Base-by-base conservation (phyloP, 352 stramenopile genomes). In the Phytophthora chlamydospora region DNA sequence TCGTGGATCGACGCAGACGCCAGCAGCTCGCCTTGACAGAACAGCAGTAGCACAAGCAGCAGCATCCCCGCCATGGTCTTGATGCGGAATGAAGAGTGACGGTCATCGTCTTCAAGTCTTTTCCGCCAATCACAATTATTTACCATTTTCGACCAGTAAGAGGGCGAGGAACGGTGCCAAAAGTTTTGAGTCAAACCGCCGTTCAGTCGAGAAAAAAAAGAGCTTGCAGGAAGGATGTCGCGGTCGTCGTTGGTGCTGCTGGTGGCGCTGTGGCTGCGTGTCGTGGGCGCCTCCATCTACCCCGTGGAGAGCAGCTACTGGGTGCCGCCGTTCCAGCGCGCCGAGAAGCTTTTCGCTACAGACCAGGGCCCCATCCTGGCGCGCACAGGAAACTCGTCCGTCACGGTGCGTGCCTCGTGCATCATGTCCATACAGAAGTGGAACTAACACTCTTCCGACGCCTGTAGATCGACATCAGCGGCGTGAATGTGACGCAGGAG, bases 261-360 rank as follows among this genome's bases (percentile, higher is more conserved):
- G 27, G 11, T 66, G 43, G 17, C 21, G 19, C 19, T 67, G 21
- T 53, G 51, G 54, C 40, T 75, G 16, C 46, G 29, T 14, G 16
- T 27, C 17, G 59, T 58, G 2, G 13, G 16, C 13, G 82, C 80
- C 40, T 93, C 85, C 13, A 87, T 91, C 45, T 93, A 93, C 56
- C 76, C 75, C 6, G 66, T 93, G 13, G n/a, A 75, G 39, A 91
- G 78, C 60, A 82, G 75, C 52, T 71, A 84, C 31, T 93, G 85
- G 85, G 75, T 93, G 34, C 85, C 85, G 2, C 78, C 86, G 3
- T 93, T 89, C 59, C 86, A 95, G 62, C 85, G 86, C 49, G 85
- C 86, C 7, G 86, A 95, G 66, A 95, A 95, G 68, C 81, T 95
- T 46, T 95, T 95, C 62, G 86, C 82, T 14, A 89, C 75, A 5